phyloP scores from a whole-genome alignment of 129 eudicot genomes.

The Apium graveolens region DNA sequence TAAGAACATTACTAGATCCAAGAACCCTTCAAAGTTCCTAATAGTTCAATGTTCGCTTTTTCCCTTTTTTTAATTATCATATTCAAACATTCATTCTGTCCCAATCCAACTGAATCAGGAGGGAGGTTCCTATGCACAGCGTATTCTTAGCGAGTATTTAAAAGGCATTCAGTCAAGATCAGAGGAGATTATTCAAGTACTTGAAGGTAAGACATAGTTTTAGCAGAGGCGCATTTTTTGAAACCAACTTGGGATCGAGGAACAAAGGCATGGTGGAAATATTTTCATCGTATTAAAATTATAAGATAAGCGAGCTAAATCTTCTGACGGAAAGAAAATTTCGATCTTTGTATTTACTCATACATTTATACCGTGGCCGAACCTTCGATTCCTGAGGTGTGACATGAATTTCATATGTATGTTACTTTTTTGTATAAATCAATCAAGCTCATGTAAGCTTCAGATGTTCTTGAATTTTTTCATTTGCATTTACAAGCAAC shows the following conservation, averaged over 20 bases:
- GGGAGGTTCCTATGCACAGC: slow-evolving; percentile 95
- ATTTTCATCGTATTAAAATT: background rate
- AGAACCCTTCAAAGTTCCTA: slow-evolving; percentile 5
- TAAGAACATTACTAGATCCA: slow-evolving; percentile 17
- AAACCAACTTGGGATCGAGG: background rate
- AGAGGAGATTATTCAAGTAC: slow-evolving; percentile 49
- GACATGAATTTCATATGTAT: background rate
- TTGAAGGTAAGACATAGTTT: slow-evolving; percentile 37
- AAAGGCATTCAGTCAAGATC: slow-evolving; percentile 83
- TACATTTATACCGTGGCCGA: background rate
- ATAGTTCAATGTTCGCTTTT: background rate
- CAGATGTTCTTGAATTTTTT: background rate
- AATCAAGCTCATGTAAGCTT: background rate
- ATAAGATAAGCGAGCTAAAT: background rate
- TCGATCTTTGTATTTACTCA: background rate
- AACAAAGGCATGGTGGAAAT: background rate
- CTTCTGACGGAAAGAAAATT: background rate
- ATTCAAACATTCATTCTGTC: background rate
- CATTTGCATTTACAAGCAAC: background rate
- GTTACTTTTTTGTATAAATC: background rate
- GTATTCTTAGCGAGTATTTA: slow-evolving; percentile 65
- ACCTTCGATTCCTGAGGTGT: background rate
- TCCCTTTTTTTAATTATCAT: background rate
- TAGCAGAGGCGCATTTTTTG: slow-evolving; percentile 8
- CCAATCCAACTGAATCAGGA: slow-evolving; percentile 38